Base-by-base conservation (phyloP, 352 stramenopile genomes). In the Bremia lactucae region DNA sequence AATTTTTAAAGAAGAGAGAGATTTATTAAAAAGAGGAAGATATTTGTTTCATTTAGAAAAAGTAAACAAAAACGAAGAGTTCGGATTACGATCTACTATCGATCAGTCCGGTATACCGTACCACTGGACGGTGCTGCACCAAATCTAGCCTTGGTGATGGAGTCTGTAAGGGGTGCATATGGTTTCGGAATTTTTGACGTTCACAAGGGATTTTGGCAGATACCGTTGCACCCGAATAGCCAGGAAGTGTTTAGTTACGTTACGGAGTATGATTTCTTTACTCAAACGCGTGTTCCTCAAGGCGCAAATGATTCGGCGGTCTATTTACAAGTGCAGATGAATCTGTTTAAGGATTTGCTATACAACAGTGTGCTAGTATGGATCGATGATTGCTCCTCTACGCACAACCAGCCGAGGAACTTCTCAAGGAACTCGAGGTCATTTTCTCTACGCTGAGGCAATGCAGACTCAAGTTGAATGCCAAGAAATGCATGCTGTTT, bases 401-500 rank as follows among this genome's bases (percentile, higher is more conserved):
- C 19, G 26, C 39, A 2, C 4, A 15, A 0, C n/a, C 26, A 0
- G 3, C 39, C 2, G 11, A 8, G 10, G 10, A 14, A 6, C 35
- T 34, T 16, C 7, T 37, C 6, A 13, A 22, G 9, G 29, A 46
- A 13, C 19, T 52, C 0, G n/a, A 22, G 4, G 0, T 14, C 4
- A 46, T 40, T 41, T 52, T 46, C 19, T 6, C 36, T 1, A 41
- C 49, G 1, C n/a, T 49, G 3, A 16, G 23, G 11, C 3, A 49
- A 2, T 21, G 25, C n/a, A 44, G 24, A 7, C 13, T 49, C 22
- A 55, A 49, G n/a, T 16, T 43, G 8, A 49, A 55, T 23, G 33
- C 47, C 2, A 23, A 36, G n/a, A 55, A 55, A 23, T 45, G 39
- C 25, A 55, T 43, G 10, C 38, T 45, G 0, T 55, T 55, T 36